Evolutionary conservation across 768 basidiomycete species (phyloP), one percentile per base, ranked within the genome.

Genomic region (Panaeolus papilionaceus): DNA sequence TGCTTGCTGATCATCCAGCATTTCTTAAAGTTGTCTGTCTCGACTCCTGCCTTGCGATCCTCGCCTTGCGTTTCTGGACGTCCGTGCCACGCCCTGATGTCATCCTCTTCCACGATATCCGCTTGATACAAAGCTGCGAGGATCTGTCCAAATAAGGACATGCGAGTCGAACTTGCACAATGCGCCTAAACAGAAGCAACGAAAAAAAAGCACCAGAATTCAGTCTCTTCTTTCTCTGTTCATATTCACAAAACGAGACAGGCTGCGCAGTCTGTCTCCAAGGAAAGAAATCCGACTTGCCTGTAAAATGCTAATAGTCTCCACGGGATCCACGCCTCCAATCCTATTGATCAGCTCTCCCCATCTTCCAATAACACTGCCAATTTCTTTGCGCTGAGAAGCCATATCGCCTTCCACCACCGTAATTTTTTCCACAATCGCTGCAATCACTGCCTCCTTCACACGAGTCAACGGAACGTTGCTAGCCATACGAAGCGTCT

Each of bases 401-500:
- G 76, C 77, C 0, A 84, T 81, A 38, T 86, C 87, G 3, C 83
- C 86, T 2, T 86, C 85, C 1, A 89, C 83, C 47, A 94, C 79
- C 62, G 81, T 81, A 58, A 96, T 90, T 67, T 86, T 86, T 67
- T 89, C 88, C 65, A 97, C 89, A 67, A 99, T 84, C 44, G 89
- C 92, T n/a, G 85, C 85, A 42, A 98, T 84, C n/a, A 98, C 94
- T 16, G 92, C 92, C 77, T 96, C 92, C 63, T 93, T 85, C 16
- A 98, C 96, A 63, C 89, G 84, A n/a, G 85, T 86, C 20, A 98
- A 84, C 11, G 93, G 87, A 33, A 98, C 97, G 73, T 98, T 99
- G 73, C 92, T 93, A 40, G 95, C 95, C 94, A 99, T 97, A 62
- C 96, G 92, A 54, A 99, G 86, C 51, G 97, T 98, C 81, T 97